Conservation (phyloP, 1,284 basidiomycete genomes). For the Takashimella tepidaria region DNA sequence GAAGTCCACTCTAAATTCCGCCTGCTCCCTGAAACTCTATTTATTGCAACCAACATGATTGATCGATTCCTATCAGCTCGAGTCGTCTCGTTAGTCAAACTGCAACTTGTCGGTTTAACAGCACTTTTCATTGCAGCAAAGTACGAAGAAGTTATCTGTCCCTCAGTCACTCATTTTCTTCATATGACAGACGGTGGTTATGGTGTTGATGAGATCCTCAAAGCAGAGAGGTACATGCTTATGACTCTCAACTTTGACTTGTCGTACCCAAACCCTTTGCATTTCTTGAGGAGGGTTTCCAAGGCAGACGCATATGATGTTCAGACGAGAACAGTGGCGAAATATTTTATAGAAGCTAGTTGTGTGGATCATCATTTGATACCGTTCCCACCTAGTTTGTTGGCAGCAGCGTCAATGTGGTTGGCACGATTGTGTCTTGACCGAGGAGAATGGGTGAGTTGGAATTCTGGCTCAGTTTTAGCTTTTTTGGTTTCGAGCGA, state of each 20-base stretch:
- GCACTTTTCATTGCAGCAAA: slow-evolving; percentile 92
- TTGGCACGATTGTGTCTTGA: slow-evolving; percentile 80
- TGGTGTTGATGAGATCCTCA: slow-evolving; percentile 78
- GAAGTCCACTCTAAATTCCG: slow-evolving; percentile 93
- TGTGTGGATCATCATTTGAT: slow-evolving; percentile 83
- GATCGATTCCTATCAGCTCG: slow-evolving; percentile 92
- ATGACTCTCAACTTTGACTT: slow-evolving; percentile 89
- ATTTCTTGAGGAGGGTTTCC: slow-evolving; percentile 84
- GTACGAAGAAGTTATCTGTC: slow-evolving; percentile 92
- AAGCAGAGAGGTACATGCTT: slow-evolving; percentile 89
- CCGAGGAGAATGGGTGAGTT: slow-evolving; percentile 75
- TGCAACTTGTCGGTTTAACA: slow-evolving; percentile 92
- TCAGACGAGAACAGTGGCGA: slow-evolving; percentile 83
- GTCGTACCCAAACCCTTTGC: slow-evolving; percentile 87
- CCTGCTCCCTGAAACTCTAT: slow-evolving; percentile 90
- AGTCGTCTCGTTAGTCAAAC: slow-evolving; percentile 82
- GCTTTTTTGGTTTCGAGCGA: slow-evolving; percentile 11
- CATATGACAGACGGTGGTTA: slow-evolving; percentile 85
- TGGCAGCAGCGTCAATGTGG: slow-evolving; percentile 89
- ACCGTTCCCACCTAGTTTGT: slow-evolving; percentile 70
- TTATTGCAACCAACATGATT: slow-evolving; percentile 89
- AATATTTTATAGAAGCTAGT: slow-evolving; percentile 87
- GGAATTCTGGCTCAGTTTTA: slow-evolving; percentile 1
- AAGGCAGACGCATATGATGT: slow-evolving; percentile 96
- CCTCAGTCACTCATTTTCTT: slow-evolving; percentile 80